phyloP scores from a whole-genome alignment of 257 asterid genomes.

The Nicotiana attenuata region DNA sequence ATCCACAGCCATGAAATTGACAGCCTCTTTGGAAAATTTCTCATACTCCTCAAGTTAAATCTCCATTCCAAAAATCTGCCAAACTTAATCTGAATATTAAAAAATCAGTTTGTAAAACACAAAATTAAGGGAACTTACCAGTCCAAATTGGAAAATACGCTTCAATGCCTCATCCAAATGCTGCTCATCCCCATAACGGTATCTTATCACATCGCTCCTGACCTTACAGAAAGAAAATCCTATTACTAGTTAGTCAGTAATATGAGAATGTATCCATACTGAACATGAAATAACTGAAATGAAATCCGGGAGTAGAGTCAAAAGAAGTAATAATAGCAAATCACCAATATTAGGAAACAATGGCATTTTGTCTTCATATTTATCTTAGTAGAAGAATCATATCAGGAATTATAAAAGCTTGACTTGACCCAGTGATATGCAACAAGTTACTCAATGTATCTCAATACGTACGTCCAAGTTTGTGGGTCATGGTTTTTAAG shows the following conservation, averaged over 20 bases:
- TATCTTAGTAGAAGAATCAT: no score
- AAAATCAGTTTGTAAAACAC: background rate
- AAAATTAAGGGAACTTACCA: constrained; percentile 35
- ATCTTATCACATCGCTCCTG: constrained; percentile 88
- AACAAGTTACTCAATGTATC: background rate
- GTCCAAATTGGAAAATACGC: constrained; percentile 91
- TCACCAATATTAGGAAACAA: background rate
- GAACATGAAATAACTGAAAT: background rate
- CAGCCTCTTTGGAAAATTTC: background rate
- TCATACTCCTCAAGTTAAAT: background rate
- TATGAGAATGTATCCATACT: no score
- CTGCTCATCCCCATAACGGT: constrained; percentile 96
- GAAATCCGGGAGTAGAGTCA: background rate
- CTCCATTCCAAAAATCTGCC: background rate
- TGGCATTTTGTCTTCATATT: background rate
- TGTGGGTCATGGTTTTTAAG: background rate
- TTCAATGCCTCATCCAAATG: constrained; percentile 95
- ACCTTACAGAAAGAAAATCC: constrained; percentile 49
- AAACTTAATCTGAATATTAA: background rate
- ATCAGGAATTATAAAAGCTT: background rate
- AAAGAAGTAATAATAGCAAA: background rate
- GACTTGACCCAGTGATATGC: background rate
- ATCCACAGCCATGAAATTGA: background rate
- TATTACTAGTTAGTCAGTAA: constrained; percentile 3
- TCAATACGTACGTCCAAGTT: background rate